These are phyloP conservation scores for Tanacetum coccineum DNA, from an alignment of 129 eudicot species.

Conservation along the genomic window DNA sequence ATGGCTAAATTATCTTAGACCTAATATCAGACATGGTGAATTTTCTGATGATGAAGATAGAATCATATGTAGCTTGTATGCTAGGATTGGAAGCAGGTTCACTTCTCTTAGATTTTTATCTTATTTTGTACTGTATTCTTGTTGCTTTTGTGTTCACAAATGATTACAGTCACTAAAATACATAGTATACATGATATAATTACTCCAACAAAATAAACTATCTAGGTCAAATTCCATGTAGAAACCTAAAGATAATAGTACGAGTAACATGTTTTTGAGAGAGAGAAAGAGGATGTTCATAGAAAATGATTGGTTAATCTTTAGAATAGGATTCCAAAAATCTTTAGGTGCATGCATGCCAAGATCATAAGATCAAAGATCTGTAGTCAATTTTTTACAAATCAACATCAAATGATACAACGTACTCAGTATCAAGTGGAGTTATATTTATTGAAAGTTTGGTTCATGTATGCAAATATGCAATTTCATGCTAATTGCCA, in stretches of 20 bases:
- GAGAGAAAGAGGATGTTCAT: slow-evolving; percentile 16
- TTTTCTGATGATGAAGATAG: slow-evolving; percentile 92
- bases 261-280: neutral
- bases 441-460: slow-evolving; percentile 11
- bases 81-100: slow-evolving; percentile 88
- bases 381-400: neutral
- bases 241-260: neutral
- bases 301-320: slow-evolving; percentile 20
- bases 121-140: neutral
- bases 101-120: neutral
- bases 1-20: slow-evolving; percentile 94
- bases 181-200: neutral
- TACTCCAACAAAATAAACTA: slow-evolving; percentile 12
- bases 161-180: slow-evolving; percentile 12
- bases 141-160: neutral
- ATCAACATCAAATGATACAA: neutral
- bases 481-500: neutral
- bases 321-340: slow-evolving; percentile 16
- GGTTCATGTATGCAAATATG: neutral
- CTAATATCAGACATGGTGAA: slow-evolving; percentile 86
- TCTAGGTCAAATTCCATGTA: slow-evolving; percentile 25
- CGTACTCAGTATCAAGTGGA: slow-evolving; percentile 7
- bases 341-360: slow-evolving; percentile 34
- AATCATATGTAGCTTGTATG: slow-evolving; percentile 62
- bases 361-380: neutral